A percentile compares a stretch with the other conserved stretches of the same genome.
These are phyloP conservation scores for Lecanosticta acicola DNA, from an alignment of 2,329 filamentous ascomycete species.

Conservation along the genomic window DNA sequence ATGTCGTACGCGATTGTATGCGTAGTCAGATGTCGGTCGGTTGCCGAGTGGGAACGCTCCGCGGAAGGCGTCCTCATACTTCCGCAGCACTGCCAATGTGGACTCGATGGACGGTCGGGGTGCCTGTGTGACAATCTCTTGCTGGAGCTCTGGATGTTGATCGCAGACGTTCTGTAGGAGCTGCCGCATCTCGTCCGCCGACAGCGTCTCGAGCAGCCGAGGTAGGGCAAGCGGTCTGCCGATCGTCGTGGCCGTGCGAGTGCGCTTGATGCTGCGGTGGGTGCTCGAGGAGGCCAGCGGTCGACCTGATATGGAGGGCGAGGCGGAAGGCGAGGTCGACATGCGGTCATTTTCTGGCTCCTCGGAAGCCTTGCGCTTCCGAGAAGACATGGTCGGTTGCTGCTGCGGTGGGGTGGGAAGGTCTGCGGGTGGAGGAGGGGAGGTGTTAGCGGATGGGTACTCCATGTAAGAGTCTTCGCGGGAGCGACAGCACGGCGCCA, in stretches of 20 bases:
- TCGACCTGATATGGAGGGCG: slow-evolving; percentile 67
- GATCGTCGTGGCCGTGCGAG: slow-evolving; percentile 59
- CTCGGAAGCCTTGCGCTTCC: slow-evolving; percentile 86
- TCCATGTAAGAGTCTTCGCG: no score
- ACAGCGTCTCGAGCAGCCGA: slow-evolving; percentile 89
- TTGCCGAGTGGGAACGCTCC: slow-evolving; percentile 80
- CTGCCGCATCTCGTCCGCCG: slow-evolving; percentile 73
- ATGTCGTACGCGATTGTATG: slow-evolving; percentile 86
- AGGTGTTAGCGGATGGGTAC: slow-evolving; percentile 30
- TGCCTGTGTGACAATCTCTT: slow-evolving; percentile 76
- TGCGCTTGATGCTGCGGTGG: slow-evolving; percentile 61
- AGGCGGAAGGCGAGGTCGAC: slow-evolving; percentile 79
- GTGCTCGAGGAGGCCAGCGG: slow-evolving; percentile 45
- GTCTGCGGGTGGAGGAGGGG: slow-evolving; percentile 30
- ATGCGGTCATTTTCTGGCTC: slow-evolving; percentile 67
- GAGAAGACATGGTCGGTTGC: slow-evolving; percentile 42
- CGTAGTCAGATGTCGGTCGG: slow-evolving; percentile 80
- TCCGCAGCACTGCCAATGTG: slow-evolving; percentile 70
- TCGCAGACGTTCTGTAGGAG: slow-evolving; percentile 90
- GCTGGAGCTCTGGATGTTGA: slow-evolving; percentile 75
- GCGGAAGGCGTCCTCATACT: slow-evolving; percentile 74
- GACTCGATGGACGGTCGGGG: slow-evolving; percentile 81
- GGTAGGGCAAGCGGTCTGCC: slow-evolving; percentile 61
- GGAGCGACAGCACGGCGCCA: no score
- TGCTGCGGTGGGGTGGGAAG: slow-evolving; percentile 29